Evolutionary conservation across 768 basidiomycete genomes (phyloP), one percentile per base, ranked within the genome.

Genomic region (Mycena kentingensis): DNA sequence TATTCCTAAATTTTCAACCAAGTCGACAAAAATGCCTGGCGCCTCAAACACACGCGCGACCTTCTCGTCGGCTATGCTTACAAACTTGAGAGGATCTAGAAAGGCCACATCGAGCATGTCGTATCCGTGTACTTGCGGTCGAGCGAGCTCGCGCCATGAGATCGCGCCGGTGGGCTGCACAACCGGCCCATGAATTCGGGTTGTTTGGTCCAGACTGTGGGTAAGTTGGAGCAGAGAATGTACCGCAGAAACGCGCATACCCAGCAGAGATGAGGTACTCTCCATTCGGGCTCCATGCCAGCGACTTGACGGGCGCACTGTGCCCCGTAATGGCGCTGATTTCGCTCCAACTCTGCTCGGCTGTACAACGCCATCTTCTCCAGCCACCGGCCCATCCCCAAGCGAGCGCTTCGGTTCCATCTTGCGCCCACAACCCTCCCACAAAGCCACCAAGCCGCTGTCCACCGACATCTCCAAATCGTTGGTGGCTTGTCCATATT

Each of bases 71-170:
- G 94, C 93, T 39, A 93, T 86, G 60, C 91, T 95, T 18, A 86
- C 87, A 65, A 98, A 96, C 26, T 81, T 84, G 39, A 93, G 73
- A 0, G 87, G 74, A 52, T 80, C 78, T 39, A 96, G 77, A 67
- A 93, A 95, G 3, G 80, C 81, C 5, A 83, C 86, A 49, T 85
- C 87, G 16, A 95, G 75, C 31, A 98, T 73, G 63, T 98, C 94
- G 67, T 98, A 98, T 6, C 97, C 97, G 70, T 99, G 97, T 16
- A 98, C 85, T 69, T 99, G 97, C 18, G 97, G 97, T 3, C 97
- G 85, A 24, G 82, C 82, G 24, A 98, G 74, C 65, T 99, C 97
- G 61, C 89, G 88, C 93, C 93, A 96, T 8, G 73, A 59, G 2
- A 58, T 53, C 28, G 55, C 39, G 10, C 48, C 26, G 1, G 55